These are phyloP conservation scores for Bretziella fagacearum DNA, from an alignment of 2,329 filamentous ascomycete species.

Conservation along the genomic window DNA sequence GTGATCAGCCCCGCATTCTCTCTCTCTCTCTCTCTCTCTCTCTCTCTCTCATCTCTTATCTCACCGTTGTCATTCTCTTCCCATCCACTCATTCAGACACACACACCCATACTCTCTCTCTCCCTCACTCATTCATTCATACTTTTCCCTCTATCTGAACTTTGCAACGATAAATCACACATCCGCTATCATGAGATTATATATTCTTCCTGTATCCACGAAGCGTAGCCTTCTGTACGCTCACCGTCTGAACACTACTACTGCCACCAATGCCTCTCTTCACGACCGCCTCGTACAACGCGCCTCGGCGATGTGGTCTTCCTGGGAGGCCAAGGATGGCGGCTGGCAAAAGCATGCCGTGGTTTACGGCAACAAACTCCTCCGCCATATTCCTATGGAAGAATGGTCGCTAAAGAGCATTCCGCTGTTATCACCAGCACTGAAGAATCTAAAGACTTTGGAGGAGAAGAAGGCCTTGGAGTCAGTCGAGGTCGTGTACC, in stretches of 20 bases:
- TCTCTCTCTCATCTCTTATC: background rate
- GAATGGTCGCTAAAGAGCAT: conserved; percentile 97
- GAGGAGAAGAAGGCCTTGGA: conserved; percentile 19
- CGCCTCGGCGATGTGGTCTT: conserved; percentile 62
- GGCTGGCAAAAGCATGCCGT: conserved; percentile 85
- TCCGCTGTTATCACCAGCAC: conserved; percentile 48
- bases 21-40: background rate
- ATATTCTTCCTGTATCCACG: conserved; percentile 83
- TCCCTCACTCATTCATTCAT: background rate
- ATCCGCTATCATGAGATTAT: conserved; percentile 59
- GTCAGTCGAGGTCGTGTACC: conserved; percentile 59
- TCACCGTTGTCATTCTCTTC: background rate
- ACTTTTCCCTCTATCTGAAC: too few relatives aligned
- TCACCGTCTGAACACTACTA: conserved; percentile 48
- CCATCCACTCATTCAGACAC: background rate
- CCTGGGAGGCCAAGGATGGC: conserved; percentile 68
- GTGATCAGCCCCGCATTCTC: background rate
- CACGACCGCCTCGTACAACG: conserved; percentile 54
- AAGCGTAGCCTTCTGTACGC: conserved; percentile 84
- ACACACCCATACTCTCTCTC: background rate
- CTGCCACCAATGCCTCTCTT: conserved; percentile 18
- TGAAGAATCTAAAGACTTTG: conserved; percentile 3
- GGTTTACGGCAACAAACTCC: conserved; percentile 66
- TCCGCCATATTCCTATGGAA: conserved; percentile 81
- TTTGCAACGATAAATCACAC: background rate